Percentiles rank a stretch among this genome's conserved stretches.
Conservation (phyloP, 2,329 filamentous ascomycete species). For the Coniella lustricola region DNA sequence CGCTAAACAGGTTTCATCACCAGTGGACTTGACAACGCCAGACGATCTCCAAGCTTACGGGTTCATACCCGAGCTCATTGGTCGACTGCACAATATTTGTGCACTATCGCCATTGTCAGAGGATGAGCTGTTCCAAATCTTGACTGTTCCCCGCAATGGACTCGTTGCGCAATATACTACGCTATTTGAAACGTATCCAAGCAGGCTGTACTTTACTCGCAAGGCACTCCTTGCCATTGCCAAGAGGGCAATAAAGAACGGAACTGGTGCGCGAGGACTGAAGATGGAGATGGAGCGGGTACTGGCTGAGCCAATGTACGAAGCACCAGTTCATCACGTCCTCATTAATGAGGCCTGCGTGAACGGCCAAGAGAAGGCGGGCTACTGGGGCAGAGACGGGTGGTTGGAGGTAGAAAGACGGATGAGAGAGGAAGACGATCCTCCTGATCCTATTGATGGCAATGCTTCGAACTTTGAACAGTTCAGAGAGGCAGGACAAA, state of each 20-base stretch:
- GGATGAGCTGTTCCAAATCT: constrained; percentile 68
- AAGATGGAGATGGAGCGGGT: constrained; percentile 77
- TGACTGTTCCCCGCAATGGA: constrained; percentile 87
- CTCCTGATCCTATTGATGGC: constrained; percentile 4
- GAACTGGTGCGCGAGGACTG: constrained; percentile 71
- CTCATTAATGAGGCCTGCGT: constrained; percentile 67
- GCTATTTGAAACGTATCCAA: constrained; percentile 74
- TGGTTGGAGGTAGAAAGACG: constrained; percentile 62
- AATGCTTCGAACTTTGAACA: constrained; percentile 19
- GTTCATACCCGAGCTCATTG: constrained; percentile 91
- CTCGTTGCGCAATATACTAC: constrained; percentile 83
- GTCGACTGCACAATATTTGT: constrained; percentile 86
- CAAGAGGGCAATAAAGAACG: constrained; percentile 49
- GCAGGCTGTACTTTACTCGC: constrained; percentile 75
- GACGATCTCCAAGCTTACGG: constrained; percentile 77
- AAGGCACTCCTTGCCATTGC: constrained; percentile 77
- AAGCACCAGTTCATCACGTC: constrained; percentile 69
- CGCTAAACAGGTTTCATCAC: background rate
- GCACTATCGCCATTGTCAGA: constrained; percentile 70
- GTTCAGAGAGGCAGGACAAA: constrained; percentile 28
- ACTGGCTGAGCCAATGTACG: constrained; percentile 73
- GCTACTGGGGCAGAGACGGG: constrained; percentile 64
- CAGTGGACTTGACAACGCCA: constrained; percentile 65
- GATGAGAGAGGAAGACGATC: constrained; percentile 54
- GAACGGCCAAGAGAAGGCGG: constrained; percentile 50